phyloP scores from a whole-genome alignment of 139 green algal genomes.

The Coelastrella sp. region DNA sequence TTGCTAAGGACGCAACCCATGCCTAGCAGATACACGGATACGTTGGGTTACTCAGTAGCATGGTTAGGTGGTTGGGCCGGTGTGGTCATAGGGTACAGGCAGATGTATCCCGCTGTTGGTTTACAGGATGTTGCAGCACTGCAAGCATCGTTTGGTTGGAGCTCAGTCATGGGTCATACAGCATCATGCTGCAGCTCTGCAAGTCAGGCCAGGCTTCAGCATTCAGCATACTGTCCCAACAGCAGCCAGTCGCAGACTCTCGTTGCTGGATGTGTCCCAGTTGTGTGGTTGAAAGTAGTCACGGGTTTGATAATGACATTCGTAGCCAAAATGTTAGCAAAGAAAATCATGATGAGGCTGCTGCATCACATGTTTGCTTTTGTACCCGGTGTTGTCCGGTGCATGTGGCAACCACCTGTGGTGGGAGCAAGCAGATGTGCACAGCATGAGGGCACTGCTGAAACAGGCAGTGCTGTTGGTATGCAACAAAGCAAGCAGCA shows the following conservation, averaged over 20 bases:
- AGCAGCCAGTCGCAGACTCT: constrained; percentile 19
- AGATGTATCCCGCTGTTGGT: neutral
- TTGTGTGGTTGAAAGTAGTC: neutral
- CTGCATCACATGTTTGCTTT: neutral
- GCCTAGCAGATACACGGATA: neutral
- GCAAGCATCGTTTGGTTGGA: too few relatives aligned
- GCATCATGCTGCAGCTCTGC: too few relatives aligned
- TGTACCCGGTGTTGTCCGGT: neutral
- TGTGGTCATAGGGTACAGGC: neutral
- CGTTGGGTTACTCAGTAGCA: neutral
- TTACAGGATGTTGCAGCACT: too few relatives aligned
- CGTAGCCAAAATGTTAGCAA: neutral
- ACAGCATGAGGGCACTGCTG: neutral
- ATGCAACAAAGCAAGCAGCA: neutral
- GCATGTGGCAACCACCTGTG: constrained; percentile 42
- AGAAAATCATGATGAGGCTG: neutral
- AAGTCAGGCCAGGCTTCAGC: too few relatives aligned
- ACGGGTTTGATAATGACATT: neutral
- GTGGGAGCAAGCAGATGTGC: neutral
- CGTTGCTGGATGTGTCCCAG: neutral
- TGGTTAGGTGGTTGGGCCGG: constrained; percentile 35
- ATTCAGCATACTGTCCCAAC: neutral
- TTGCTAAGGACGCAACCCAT: constrained; percentile 33
- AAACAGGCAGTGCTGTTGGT: neutral
- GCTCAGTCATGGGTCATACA: too few relatives aligned